Evolutionary conservation across 1,284 basidiomycete genomes (phyloP).

Genomic region (Rhizoctonia solani): DNA sequence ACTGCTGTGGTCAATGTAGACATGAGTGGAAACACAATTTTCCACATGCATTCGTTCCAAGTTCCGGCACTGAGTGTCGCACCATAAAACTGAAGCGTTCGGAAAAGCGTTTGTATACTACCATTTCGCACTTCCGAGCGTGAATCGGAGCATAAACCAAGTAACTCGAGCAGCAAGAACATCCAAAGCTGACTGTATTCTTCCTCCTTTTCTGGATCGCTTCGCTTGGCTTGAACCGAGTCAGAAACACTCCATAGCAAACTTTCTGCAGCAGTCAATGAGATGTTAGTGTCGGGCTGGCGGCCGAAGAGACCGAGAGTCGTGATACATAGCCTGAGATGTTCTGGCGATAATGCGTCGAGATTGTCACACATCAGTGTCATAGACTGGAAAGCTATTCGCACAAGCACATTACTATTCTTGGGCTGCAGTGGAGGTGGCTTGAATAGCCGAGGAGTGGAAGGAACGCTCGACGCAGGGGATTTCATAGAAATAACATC

Average conservation of each 20-base stretch:
- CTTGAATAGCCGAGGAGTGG: conserved; percentile 36
- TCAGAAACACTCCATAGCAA: conserved; percentile 93
- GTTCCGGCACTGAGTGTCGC: conserved; percentile 74
- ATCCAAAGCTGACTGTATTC: conserved; percentile 88
- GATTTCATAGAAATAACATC: conserved; percentile 22
- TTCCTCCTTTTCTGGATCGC: conserved; percentile 64
- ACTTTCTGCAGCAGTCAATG: conserved; percentile 87
- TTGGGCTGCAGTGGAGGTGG: conserved; percentile 46
- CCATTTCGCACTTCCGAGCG: conserved; percentile 89
- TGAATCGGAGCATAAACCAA: conserved; percentile 79
- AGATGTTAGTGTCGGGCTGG: conserved; percentile 94
- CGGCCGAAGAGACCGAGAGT: conserved; percentile 89
- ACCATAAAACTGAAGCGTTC: conserved; percentile 92
- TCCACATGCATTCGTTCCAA: conserved; percentile 89
- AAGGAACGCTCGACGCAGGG: conserved; percentile 8
- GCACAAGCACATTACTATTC: conserved; percentile 67
- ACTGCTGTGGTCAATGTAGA: conserved; percentile 66
- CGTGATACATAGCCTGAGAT: conserved; percentile 84
- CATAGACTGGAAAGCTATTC: conserved; percentile 91
- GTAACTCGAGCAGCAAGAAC: conserved; percentile 81
- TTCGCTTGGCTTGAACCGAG: conserved; percentile 79
- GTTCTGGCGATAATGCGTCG: conserved; percentile 74
- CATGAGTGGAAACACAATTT: conserved; percentile 86
- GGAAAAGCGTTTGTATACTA: conserved; percentile 93
- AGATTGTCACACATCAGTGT: conserved; percentile 94